A percentile compares a stretch with the other conserved stretches of the same genome.
Conservation (phyloP, 805 yeast species). For the Saccharomycopsis olivae region DNA sequence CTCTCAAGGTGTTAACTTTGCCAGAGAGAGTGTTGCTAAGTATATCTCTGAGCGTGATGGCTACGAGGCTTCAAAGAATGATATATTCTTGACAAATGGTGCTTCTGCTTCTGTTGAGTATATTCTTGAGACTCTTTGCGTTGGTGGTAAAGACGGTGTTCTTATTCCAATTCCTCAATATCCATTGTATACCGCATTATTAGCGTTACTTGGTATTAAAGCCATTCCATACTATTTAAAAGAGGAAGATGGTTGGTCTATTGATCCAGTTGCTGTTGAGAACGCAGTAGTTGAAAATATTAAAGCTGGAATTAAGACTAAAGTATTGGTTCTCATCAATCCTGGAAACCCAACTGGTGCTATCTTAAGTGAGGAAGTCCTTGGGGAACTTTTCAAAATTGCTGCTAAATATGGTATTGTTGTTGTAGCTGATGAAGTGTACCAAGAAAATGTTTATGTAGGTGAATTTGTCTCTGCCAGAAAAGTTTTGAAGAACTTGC, state of each 20-base stretch:
- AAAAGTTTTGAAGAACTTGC: constrained; percentile 60
- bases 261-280: constrained; percentile 58
- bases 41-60: constrained; percentile 76
- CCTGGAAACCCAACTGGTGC: constrained; percentile 99
- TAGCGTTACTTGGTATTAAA: constrained; percentile 72
- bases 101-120: constrained; percentile 91
- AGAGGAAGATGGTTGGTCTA: constrained; percentile 77
- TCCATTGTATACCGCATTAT: constrained; percentile 92
- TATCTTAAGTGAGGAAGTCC: constrained; percentile 52
- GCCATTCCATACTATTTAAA: constrained; percentile 81
- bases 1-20: constrained; percentile 73
- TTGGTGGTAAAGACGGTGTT: constrained; percentile 62
- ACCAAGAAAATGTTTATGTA: constrained; percentile 82
- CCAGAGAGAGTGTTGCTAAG: constrained; percentile 70
- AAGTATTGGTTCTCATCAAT: constrained; percentile 84
- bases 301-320: constrained; percentile 47
- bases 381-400: constrained; percentile 59
- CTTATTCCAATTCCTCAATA: constrained; percentile 97
- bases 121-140: constrained; percentile 58
- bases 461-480: constrained; percentile 81
- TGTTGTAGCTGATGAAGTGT: constrained; percentile 94
- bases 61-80: constrained; percentile 45
- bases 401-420: constrained; percentile 83
- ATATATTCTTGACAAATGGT: constrained; percentile 82
- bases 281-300: constrained; percentile 25